These are phyloP conservation scores for Sclerotinia trifoliorum DNA, from an alignment of 2,329 filamentous ascomycete species.

Conservation along the genomic window DNA sequence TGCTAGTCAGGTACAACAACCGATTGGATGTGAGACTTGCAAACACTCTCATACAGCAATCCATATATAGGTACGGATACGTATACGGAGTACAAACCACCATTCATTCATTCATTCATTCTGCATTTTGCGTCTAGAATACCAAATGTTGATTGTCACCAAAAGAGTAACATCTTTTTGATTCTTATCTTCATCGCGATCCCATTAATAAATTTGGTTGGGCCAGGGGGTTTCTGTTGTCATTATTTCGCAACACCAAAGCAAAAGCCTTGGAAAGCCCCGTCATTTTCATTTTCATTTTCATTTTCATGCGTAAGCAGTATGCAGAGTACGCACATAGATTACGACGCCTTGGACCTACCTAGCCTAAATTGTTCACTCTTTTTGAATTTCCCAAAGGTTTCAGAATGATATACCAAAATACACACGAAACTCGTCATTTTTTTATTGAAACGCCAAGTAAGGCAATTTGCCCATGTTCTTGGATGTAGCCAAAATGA, in stretches of 20 bases:
- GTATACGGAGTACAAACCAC: too few relatives aligned
- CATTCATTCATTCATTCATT: too few relatives aligned
- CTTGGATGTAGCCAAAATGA: background rate
- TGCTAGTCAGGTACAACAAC: background rate
- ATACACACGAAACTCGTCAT: background rate
- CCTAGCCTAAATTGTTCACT: background rate
- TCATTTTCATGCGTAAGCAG: slow-evolving; percentile 1
- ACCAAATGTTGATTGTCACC: background rate
- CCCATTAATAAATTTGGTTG: background rate
- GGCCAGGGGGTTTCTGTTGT: background rate
- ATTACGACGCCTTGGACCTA: slow-evolving; percentile 10
- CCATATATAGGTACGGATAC: too few relatives aligned
- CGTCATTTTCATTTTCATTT: too few relatives aligned
- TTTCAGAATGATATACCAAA: background rate
- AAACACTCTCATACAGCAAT: too few relatives aligned
- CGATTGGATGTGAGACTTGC: too few relatives aligned
- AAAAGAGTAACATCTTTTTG: background rate
- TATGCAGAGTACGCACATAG: background rate
- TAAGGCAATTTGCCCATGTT: background rate
- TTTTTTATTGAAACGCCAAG: background rate
- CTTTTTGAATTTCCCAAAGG: slow-evolving; percentile 1
- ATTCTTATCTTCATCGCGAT: background rate
- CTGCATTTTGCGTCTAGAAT: background rate
- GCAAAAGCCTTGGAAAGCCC: background rate
- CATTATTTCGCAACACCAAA: background rate